Percentiles rank a stretch among this genome's conserved stretches.
Evolutionary conservation across 345 rosid genomes (phyloP).

Genomic region (Citrus glauca): DNA sequence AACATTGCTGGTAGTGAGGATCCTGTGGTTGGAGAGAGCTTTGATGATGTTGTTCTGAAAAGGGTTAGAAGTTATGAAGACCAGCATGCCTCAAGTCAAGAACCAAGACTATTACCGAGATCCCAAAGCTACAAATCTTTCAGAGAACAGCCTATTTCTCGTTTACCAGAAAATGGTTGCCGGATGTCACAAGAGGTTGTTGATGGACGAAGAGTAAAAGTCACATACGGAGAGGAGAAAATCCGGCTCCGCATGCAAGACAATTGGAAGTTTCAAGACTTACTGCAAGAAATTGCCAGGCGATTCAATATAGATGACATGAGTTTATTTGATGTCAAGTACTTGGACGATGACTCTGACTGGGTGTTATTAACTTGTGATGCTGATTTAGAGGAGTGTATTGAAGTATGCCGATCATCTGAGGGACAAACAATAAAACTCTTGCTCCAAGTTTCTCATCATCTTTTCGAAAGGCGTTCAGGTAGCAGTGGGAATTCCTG

Average conservation of each 20-base stretch:
- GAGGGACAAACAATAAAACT: constrained; percentile 57
- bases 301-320: constrained; percentile 63
- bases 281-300: constrained; percentile 60
- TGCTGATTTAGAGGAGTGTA: constrained; percentile 84
- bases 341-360: constrained; percentile 91
- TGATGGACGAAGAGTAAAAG: constrained; percentile 59
- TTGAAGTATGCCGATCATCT: constrained; percentile 54
- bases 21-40: constrained; percentile 29
- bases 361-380: constrained; percentile 90
- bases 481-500: constrained; percentile 31
- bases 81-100: constrained; percentile 43
- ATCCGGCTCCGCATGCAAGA: constrained; percentile 61
- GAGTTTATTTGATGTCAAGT: constrained; percentile 63
- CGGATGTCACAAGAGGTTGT: constrained; percentile 35
- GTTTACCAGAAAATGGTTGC: constrained; percentile 15
- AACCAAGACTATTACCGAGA: constrained; percentile 31
- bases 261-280: constrained; percentile 42
- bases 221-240: constrained; percentile 57
- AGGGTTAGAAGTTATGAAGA: constrained; percentile 45
- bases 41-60: constrained; percentile 23
- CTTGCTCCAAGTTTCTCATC: constrained; percentile 55
- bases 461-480: constrained; percentile 32
- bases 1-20: constrained; percentile 20
- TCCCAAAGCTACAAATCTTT: constrained; percentile 43
- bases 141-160: constrained; percentile 23